Conservation (phyloP, 169 alveolate species). For the Plasmodium gallinaceum region DNA sequence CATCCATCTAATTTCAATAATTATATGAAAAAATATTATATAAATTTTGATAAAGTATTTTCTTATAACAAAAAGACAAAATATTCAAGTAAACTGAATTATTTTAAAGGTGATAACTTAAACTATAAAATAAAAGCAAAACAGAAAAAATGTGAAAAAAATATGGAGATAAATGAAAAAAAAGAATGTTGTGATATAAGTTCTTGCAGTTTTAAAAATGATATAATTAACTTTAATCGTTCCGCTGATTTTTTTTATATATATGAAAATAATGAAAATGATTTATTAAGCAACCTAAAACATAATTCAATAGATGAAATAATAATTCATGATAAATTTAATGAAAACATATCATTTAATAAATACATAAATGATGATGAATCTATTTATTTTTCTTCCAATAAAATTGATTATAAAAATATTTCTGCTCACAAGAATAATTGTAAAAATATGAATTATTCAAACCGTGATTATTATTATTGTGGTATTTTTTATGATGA, state of each 20-base stretch:
- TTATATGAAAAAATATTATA: conserved; percentile 16
- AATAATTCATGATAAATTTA: not conserved
- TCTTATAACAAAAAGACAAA: conserved; percentile 11
- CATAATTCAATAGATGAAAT: not conserved
- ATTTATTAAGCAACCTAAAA: conserved; percentile 2
- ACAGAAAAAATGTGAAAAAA: not conserved
- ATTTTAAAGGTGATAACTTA: conserved; percentile 4
- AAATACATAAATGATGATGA: conserved; percentile 9
- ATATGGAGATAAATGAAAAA: too few relatives aligned
- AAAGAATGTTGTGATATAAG: not conserved
- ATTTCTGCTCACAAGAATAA: not conserved
- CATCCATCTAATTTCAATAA: conserved; percentile 7
- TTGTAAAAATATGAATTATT: not conserved
- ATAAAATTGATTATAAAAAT: conserved; percentile 46
- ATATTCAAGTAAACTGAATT: not conserved
- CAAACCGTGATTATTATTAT: not conserved
- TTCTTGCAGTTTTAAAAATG: conserved; percentile 11
- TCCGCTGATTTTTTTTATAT: conserved; percentile 1
- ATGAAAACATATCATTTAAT: conserved; percentile 4
- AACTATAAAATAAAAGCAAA: not conserved
- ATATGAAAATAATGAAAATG: not conserved
- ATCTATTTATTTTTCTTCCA: conserved; percentile 20
- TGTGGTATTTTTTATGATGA: not conserved
- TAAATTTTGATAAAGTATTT: conserved; percentile 27
- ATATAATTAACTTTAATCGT: conserved; percentile 11